phyloP scores from a whole-genome alignment of 176 grass and related monocot species.

The Phragmites australis region DNA sequence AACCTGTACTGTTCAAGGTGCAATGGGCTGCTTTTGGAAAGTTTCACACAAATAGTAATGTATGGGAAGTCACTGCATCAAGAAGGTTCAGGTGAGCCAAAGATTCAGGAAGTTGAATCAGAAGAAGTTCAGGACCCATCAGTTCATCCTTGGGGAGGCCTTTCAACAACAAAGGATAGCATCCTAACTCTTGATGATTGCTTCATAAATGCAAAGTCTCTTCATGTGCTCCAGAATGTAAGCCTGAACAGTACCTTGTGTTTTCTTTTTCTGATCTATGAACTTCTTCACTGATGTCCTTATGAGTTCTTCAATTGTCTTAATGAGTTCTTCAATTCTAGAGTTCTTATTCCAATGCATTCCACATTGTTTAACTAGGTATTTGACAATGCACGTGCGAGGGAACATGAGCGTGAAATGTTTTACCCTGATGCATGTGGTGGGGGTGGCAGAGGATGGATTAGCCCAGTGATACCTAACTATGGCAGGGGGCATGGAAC shows the following conservation, averaged over 20 bases:
- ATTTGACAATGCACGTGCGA: conserved; percentile 82
- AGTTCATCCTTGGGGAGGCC: conserved; percentile 81
- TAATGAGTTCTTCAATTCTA: neutral
- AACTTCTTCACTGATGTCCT: neutral
- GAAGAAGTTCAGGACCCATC: conserved; percentile 61
- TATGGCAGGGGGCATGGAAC: conserved; percentile 79
- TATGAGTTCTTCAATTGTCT: neutral
- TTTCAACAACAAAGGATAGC: conserved; percentile 75
- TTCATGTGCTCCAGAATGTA: conserved; percentile 79
- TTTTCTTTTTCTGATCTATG: neutral
- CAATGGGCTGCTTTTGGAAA: conserved; percentile 85
- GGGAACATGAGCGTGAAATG: conserved; percentile 82
- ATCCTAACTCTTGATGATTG: conserved; percentile 67
- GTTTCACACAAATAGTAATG: conserved; percentile 75
- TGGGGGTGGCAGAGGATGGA: conserved; percentile 82
- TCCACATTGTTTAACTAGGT: conserved; percentile 48
- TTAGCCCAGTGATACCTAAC: conserved; percentile 67
- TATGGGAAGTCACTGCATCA: conserved; percentile 70
- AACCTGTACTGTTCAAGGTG: conserved; percentile 92
- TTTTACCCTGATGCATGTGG: conserved; percentile 93
- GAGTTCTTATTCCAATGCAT: conserved; percentile 16
- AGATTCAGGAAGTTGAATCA: conserved; percentile 42
- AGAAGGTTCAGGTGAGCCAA: conserved; percentile 36
- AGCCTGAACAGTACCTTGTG: conserved; percentile 6
- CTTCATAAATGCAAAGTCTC: conserved; percentile 70